These are phyloP conservation scores for Colletotrichum karsti DNA, from an alignment of 2,329 filamentous ascomycete genomes.

Conservation along the genomic window DNA sequence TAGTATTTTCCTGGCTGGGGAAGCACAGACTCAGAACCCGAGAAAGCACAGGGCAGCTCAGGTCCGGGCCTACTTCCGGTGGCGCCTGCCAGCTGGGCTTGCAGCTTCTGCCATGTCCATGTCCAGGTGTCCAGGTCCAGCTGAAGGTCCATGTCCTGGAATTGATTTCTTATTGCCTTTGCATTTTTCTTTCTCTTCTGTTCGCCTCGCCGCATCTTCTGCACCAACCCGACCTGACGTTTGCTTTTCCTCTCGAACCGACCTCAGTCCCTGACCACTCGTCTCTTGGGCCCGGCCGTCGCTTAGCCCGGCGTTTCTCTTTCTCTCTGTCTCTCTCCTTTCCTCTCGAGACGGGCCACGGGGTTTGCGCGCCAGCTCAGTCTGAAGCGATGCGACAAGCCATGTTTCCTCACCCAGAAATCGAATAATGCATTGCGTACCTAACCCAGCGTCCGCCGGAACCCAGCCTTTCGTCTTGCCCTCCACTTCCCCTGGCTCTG, in stretches of 20 bases:
- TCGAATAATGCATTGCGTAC: slow-evolving; percentile 21
- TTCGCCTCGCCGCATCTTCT: background rate
- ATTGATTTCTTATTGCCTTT: background rate
- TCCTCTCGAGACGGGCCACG: no score
- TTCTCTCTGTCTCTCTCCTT: background rate
- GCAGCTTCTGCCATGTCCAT: no score
- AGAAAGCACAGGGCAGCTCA: background rate
- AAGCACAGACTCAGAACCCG: slow-evolving; percentile 7
- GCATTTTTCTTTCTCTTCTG: background rate
- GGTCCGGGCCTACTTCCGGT: background rate
- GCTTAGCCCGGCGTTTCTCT: background rate
- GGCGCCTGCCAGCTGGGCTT: background rate
- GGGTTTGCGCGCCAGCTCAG: slow-evolving; percentile 7
- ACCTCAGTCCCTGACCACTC: background rate
- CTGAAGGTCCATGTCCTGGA: background rate
- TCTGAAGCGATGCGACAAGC: slow-evolving; percentile 22
- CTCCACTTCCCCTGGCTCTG: background rate
- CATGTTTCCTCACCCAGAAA: slow-evolving; percentile 22
- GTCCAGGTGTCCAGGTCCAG: background rate
- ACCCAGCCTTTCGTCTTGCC: background rate
- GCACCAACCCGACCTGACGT: background rate
- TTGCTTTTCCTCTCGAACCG: background rate
- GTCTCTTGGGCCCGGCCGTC: background rate
- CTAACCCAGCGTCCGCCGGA: slow-evolving; percentile 1
- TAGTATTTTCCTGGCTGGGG: background rate